Percentiles rank a stretch among this genome's conserved stretches.
phyloP scores from a whole-genome alignment of 1,284 basidiomycete genomes.

The Irpex rosettiformis region DNA sequence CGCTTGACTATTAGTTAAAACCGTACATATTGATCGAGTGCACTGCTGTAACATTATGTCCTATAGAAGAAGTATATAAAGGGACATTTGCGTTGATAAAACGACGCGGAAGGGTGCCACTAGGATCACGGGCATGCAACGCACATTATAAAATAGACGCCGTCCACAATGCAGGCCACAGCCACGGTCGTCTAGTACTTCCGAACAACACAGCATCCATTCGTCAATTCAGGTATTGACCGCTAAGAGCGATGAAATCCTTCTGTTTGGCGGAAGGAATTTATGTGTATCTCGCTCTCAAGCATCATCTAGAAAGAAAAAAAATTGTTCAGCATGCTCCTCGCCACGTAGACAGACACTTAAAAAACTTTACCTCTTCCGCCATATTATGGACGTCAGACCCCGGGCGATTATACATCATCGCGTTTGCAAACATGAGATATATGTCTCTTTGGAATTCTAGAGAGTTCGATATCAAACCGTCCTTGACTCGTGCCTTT shows the following conservation, averaged over 20 bases:
- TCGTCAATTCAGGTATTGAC: too few relatives aligned
- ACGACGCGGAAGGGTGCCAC: too few relatives aligned
- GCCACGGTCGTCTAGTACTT: too few relatives aligned
- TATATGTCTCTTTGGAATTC: slow-evolving; percentile 90
- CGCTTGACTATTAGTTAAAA: too few relatives aligned
- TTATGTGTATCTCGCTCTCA: slow-evolving; percentile 76
- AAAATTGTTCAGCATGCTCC: slow-evolving; percentile 1
- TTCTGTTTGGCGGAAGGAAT: slow-evolving; percentile 74
- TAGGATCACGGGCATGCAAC: too few relatives aligned
- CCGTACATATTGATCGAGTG: too few relatives aligned
- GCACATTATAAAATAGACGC: too few relatives aligned
- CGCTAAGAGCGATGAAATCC: slow-evolving; percentile 42
- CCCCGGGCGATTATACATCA: slow-evolving; percentile 90
- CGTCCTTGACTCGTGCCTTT: slow-evolving; percentile 78
- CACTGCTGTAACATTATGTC: too few relatives aligned
- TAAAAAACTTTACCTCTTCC: slow-evolving; percentile 60
- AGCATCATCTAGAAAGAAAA: slow-evolving; percentile 68
- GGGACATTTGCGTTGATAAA: too few relatives aligned
- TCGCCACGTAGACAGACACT: background rate
- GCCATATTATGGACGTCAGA: slow-evolving; percentile 86
- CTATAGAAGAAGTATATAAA: too few relatives aligned
- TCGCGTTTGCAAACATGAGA: slow-evolving; percentile 93
- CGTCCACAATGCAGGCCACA: too few relatives aligned
- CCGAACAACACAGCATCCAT: too few relatives aligned
- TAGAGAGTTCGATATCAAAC: slow-evolving; percentile 71